Evolutionary conservation across 2,329 filamentous ascomycete species (phyloP).

Genomic region (Talaromyces sp.): DNA sequence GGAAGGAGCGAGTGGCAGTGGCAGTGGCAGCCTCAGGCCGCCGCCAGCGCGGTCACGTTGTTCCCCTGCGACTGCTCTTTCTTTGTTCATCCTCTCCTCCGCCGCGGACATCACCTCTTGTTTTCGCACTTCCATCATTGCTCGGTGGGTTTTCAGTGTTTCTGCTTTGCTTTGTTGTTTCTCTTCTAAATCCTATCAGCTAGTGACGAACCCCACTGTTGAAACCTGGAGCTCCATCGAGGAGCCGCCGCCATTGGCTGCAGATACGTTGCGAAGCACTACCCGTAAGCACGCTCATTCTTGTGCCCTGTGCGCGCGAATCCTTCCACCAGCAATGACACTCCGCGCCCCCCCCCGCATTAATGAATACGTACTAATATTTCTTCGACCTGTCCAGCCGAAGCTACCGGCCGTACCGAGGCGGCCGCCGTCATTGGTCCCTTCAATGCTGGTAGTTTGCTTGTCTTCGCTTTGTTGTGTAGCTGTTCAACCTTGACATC

Average conservation of each 20-base stretch:
- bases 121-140: background rate
- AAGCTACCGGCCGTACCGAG: background rate
- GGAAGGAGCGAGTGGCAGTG: too few relatives aligned
- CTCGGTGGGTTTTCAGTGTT: background rate
- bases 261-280: background rate
- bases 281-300: background rate
- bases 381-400: background rate
- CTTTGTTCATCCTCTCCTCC: background rate
- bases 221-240: background rate
- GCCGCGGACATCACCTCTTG: background rate
- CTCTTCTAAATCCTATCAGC: background rate
- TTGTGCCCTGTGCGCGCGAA: background rate
- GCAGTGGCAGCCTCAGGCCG: too few relatives aligned
- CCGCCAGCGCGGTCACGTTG: background rate
- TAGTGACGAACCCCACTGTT: background rate
- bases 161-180: background rate
- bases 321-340: background rate
- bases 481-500: background rate
- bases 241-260: background rate
- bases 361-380: background rate
- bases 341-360: too few relatives aligned
- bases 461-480: background rate
- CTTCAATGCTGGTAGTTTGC: background rate
- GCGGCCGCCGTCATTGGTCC: background rate
- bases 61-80: background rate